Conservation (phyloP, 2,329 filamentous ascomycete species). For the Aspergillus piperis region DNA sequence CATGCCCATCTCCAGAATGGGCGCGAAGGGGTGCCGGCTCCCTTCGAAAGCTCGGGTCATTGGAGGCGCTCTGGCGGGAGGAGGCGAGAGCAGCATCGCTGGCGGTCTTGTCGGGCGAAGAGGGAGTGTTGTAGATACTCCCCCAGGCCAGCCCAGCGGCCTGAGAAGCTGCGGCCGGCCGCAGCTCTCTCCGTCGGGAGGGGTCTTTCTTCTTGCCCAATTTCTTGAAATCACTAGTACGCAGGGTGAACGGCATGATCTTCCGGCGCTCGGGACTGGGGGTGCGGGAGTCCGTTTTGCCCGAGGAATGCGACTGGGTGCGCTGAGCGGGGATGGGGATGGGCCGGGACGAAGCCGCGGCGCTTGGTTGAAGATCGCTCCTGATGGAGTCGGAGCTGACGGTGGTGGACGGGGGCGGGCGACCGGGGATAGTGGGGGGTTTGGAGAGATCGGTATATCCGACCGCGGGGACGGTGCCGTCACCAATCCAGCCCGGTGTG, state of each 20-base stretch:
- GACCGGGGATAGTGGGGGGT: constrained; percentile 61
- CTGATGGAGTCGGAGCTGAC: constrained; percentile 25
- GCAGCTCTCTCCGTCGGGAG: constrained; percentile 43
- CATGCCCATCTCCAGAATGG: constrained; percentile 26
- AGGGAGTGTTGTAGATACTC: constrained; percentile 33
- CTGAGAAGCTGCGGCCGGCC: constrained; percentile 62
- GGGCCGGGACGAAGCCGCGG: constrained; percentile 8
- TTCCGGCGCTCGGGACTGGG: constrained; percentile 64
- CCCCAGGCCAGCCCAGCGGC: constrained; percentile 66
- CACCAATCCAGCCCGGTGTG: constrained; percentile 67
- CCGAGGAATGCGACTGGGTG: constrained; percentile 32
- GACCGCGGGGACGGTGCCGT: constrained; percentile 78
- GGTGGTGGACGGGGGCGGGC: constrained; percentile 24
- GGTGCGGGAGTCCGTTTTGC: constrained; percentile 54
- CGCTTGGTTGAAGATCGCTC: constrained; percentile 6
- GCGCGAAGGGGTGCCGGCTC: constrained; percentile 24
- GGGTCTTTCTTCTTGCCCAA: constrained; percentile 47
- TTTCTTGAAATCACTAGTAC: constrained; percentile 50
- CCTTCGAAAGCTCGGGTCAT: constrained; percentile 29
- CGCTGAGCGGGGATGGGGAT: constrained; percentile 23
- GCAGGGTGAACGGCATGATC: constrained; percentile 57
- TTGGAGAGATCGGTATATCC: constrained; percentile 80
- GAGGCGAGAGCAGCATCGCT: constrained; percentile 32
- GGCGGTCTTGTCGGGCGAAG: constrained; percentile 29
- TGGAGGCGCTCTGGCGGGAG: constrained; percentile 31